These are phyloP conservation scores for Mycena maculata DNA, from an alignment of 768 basidiomycete species.

Conservation along the genomic window DNA sequence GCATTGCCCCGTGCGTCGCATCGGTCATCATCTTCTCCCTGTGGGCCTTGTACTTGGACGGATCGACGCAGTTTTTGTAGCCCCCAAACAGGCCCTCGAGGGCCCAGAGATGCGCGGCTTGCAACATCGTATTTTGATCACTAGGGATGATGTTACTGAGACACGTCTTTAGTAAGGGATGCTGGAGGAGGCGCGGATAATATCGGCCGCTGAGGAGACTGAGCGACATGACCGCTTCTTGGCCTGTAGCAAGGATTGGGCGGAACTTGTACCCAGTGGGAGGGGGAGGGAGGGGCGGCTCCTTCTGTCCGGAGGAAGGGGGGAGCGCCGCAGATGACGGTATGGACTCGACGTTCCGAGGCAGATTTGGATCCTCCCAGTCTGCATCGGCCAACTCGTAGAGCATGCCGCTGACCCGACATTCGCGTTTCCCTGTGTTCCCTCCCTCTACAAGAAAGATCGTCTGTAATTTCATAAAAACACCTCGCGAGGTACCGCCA, in stretches of 20 bases:
- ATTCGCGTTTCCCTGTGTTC: slow-evolving; percentile 62
- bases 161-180: slow-evolving; percentile 64
- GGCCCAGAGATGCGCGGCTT: slow-evolving; percentile 70
- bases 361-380: slow-evolving; percentile 61
- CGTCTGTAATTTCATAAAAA: slow-evolving; percentile 78
- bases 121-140: slow-evolving; percentile 52
- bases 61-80: slow-evolving; percentile 76
- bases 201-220: slow-evolving; percentile 83
- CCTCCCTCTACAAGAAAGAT: slow-evolving; percentile 73
- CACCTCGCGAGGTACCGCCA: slow-evolving; percentile 71
- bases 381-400: slow-evolving; percentile 84
- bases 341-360: slow-evolving; percentile 12
- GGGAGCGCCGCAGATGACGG: slow-evolving; percentile 19
- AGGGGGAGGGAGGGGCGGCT: slow-evolving; percentile 64
- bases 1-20: slow-evolving; percentile 62
- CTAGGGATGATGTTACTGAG: slow-evolving; percentile 53
- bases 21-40: slow-evolving; percentile 71
- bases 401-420: slow-evolving; percentile 76
- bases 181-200: slow-evolving; percentile 76
- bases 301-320: slow-evolving; percentile 8
- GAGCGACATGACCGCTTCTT: slow-evolving; percentile 76
- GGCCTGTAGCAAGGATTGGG: slow-evolving; percentile 67
- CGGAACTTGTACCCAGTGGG: slow-evolving; percentile 80
- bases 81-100: slow-evolving; percentile 79
- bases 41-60: slow-evolving; percentile 63